phyloP scores from a whole-genome alignment of 345 rosid genomes.

The Linum trigynum region DNA sequence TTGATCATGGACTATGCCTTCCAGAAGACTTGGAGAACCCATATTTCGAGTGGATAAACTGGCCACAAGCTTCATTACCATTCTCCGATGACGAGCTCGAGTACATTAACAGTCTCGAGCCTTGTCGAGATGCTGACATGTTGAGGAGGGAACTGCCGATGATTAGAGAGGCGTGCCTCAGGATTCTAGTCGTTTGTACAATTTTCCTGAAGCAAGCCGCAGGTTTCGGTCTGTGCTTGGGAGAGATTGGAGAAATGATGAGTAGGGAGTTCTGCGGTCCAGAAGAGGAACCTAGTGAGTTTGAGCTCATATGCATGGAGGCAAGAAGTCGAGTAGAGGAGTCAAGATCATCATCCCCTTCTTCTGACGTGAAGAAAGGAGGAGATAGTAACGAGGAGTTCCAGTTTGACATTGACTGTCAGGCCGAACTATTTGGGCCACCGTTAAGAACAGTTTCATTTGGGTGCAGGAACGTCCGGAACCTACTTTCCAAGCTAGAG shows the following conservation, averaged over 20 bases:
- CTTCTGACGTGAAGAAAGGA: constrained; percentile 10
- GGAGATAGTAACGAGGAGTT: constrained; percentile 18
- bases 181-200: constrained; percentile 32
- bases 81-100: constrained; percentile 36
- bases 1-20: constrained; percentile 42
- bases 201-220: constrained; percentile 33
- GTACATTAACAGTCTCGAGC: constrained; percentile 29
- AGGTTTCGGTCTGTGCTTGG: constrained; percentile 28
- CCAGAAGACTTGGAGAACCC: constrained; percentile 42
- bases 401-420: constrained; percentile 37
- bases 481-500: constrained; percentile 35
- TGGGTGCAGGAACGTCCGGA: constrained; percentile 11
- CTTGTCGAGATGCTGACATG: constrained; percentile 33
- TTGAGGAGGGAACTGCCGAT: constrained; percentile 35
- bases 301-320: constrained; percentile 33
- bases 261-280: constrained; percentile 35
- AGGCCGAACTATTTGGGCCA: constrained; percentile 19
- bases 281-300: constrained; percentile 33
- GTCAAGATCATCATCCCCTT: constrained; percentile 1
- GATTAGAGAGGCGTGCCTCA: constrained; percentile 33
- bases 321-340: constrained; percentile 23
- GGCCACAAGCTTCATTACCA: constrained; percentile 45
- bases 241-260: constrained; percentile 44
- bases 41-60: constrained; percentile 40
- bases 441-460: constrained; percentile 5